Evolutionary conservation across 306 rosid species (phyloP), one percentile per base, ranked within the genome.

Genomic region (Gastrolobium bilobum): DNA sequence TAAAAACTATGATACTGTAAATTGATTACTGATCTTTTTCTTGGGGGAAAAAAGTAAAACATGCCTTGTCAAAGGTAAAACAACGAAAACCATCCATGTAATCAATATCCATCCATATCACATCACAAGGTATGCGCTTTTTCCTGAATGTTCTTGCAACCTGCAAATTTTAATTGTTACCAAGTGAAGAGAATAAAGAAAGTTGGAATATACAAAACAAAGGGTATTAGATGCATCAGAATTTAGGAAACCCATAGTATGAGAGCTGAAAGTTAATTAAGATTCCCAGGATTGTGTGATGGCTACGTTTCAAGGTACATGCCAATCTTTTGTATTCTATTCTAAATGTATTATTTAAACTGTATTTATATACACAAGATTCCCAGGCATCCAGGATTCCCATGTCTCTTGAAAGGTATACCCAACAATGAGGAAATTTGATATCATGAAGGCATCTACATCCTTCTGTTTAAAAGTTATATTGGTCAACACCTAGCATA

Each of bases 61-160:
- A 62, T 85, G 77, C 98, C 94, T 87, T 83, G 86, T 94, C 92
- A 65, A 90, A 92, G 86, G 97, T 94, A 83, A 90, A 94, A 87
- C 97, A 90, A 50, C 97, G 94, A 86, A 92, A 92, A 50, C 93
- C 94, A 84, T 94, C 97, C 98, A 94, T 94, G 90, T 92, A 94
- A 87, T 90, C 93, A 3, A 90, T 92, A 69, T 92, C 98, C 96
- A 94, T 92, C 98, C 98, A 94, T 83, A 94, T 68, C 67, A 90
- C 97, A 61, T 94, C 98, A 77, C 98, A 94, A 42, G 97, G 97
- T 72, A 94, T 87, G 79, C 74, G 51, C 71, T 92, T 94, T 81
- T 90, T 77, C 53, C 97, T 86, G 46, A 94, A 92, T 60, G 84
- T 90, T 76, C 77, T 85, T 47, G 98, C 82, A 81, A 92, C 84